Evolutionary conservation across 345 rosid species (phyloP).

Genomic region (Salix dunnii): DNA sequence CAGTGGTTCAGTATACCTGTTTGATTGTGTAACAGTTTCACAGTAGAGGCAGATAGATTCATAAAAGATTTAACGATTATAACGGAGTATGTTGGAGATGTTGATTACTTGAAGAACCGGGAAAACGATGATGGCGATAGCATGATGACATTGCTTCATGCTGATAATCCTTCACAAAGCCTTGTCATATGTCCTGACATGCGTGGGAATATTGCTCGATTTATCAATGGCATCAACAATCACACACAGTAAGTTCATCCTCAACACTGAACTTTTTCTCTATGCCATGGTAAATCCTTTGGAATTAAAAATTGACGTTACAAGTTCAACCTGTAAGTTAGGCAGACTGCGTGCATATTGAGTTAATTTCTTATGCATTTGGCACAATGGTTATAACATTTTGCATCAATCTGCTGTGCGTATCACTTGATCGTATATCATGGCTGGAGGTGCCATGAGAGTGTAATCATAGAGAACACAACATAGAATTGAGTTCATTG

Average conservation of each 20-base stretch:
- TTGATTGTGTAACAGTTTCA: constrained; percentile 19
- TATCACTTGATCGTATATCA: neutral
- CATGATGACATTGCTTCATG: constrained; percentile 32
- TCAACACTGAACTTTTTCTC: neutral
- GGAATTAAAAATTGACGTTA: neutral
- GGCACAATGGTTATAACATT: neutral
- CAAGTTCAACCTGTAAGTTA: neutral
- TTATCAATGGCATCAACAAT: constrained; percentile 34
- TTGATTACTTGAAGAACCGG: constrained; percentile 15
- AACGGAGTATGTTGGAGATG: constrained; percentile 14
- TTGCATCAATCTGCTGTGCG: neutral
- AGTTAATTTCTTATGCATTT: neutral
- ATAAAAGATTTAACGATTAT: constrained; percentile 20
- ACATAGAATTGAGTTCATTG: neutral
- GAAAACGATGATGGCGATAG: constrained; percentile 31
- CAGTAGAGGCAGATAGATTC: constrained; percentile 27
- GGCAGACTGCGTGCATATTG: neutral
- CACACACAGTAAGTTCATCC: constrained; percentile 17
- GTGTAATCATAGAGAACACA: neutral
- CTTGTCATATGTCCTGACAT: constrained; percentile 29
- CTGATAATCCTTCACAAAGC: constrained; percentile 21
- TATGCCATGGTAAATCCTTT: neutral
- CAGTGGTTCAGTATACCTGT: neutral
- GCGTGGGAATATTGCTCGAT: constrained; percentile 29
- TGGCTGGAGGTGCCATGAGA: neutral